Conservation (phyloP, 331 rosid genomes). For the Quercus lobata region DNA sequence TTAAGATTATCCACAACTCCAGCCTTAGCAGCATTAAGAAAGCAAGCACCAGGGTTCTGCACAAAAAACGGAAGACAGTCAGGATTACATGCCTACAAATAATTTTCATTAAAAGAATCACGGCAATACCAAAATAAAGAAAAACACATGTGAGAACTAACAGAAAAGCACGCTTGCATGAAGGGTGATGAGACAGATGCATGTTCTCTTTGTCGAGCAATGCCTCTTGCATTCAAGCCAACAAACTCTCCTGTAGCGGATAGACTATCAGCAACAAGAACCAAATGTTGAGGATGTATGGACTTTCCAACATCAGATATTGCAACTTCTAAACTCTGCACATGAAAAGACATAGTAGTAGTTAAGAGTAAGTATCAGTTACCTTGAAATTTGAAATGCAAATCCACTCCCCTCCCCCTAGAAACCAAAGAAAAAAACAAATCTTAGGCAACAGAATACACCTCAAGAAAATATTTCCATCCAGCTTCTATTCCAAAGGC, state of each 20-base stretch:
- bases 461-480: slow-evolving; percentile 66
- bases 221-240: slow-evolving; percentile 76
- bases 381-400: slow-evolving; percentile 10
- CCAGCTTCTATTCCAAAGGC: slow-evolving; percentile 82
- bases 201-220: slow-evolving; percentile 55
- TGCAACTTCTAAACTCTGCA: slow-evolving; percentile 76
- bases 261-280: slow-evolving; percentile 65
- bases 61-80: slow-evolving; percentile 31
- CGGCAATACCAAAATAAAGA: slow-evolving; percentile 9
- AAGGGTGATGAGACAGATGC: slow-evolving; percentile 73
- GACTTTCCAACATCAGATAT: slow-evolving; percentile 68
- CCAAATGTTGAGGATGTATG: slow-evolving; percentile 69
- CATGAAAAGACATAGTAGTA: slow-evolving; percentile 15
- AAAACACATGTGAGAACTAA: slow-evolving; percentile 44
- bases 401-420: not conserved
- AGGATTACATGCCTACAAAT: slow-evolving; percentile 3
- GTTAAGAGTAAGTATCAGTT: slow-evolving; percentile 8
- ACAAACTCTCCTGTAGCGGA: slow-evolving; percentile 85
- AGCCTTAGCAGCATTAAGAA: slow-evolving; percentile 86
- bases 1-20: slow-evolving; percentile 62
- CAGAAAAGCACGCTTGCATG: slow-evolving; percentile 92
- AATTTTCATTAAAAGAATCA: slow-evolving; percentile 1
- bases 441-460: slow-evolving; percentile 25
- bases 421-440: not conserved
- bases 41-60: slow-evolving; percentile 78